A percentile compares a stretch with the other conserved stretches of the same genome.
Conservation (phyloP, 164 flowering plant species). For the Nymphaea colorata region DNA sequence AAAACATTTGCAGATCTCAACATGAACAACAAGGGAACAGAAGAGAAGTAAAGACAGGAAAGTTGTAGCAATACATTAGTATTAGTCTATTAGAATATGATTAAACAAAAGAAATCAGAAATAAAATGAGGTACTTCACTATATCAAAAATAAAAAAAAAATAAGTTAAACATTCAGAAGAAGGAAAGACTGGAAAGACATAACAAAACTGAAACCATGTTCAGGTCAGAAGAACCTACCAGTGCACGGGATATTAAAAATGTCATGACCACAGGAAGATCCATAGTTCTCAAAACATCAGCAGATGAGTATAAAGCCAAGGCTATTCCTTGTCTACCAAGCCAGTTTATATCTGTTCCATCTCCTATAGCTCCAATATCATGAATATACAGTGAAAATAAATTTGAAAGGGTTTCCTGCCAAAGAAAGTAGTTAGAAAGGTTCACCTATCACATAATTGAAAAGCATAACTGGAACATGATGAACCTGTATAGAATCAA, state of each 20-base stretch:
- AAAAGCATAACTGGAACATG: neutral
- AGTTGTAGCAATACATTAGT: too few species aligned
- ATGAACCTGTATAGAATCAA: constrained; percentile 75
- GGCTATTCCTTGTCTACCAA: constrained; percentile 93
- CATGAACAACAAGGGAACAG: too few species aligned
- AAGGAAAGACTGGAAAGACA: too few species aligned
- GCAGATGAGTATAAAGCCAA: constrained; percentile 83
- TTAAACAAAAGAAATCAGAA: too few species aligned
- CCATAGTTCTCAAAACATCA: constrained; percentile 88
- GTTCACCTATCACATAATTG: neutral
- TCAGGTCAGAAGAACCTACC: constrained; percentile 27
- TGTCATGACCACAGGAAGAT: constrained; percentile 97
- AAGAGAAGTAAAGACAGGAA: too few species aligned
- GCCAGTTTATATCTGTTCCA: constrained; percentile 63
- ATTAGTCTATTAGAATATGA: too few species aligned
- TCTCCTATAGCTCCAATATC: constrained; percentile 53
- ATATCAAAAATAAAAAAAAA: too few species aligned
- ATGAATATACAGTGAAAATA: constrained; percentile 83
- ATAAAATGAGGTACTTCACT: too few species aligned
- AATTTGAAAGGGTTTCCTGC: constrained; percentile 89
- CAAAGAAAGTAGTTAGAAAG: constrained; percentile 13
- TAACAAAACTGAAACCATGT: too few species aligned
- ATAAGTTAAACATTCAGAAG: too few species aligned
- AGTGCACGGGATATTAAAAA: constrained; percentile 90
- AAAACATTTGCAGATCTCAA: too few species aligned